A percentile compares a stretch with the other conserved stretches of the same genome.
These are phyloP conservation scores for Elsinoe ampelina DNA, from an alignment of 2,329 filamentous ascomycete genomes.

Conservation along the genomic window DNA sequence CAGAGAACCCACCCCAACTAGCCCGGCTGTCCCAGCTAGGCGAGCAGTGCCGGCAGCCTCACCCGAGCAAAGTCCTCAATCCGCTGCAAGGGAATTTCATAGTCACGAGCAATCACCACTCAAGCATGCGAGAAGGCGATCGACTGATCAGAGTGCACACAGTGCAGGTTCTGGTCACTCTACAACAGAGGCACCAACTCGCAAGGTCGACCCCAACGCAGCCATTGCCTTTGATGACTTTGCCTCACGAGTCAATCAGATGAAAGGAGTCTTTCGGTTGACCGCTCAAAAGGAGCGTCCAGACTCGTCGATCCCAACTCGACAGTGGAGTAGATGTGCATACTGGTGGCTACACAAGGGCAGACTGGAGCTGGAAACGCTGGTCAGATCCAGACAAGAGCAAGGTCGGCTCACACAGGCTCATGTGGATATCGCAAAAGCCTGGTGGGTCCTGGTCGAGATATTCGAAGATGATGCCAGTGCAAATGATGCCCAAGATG, in stretches of 20 bases:
- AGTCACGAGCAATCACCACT: neutral
- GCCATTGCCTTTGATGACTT: slow-evolving; percentile 53
- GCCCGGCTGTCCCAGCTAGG: neutral
- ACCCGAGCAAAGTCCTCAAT: neutral
- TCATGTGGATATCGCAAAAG: slow-evolving; percentile 76
- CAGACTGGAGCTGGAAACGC: slow-evolving; percentile 61
- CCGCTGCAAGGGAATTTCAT: neutral
- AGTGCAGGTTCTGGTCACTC: neutral
- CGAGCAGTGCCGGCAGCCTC: neutral
- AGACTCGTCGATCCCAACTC: slow-evolving; percentile 50
- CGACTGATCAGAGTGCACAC: neutral
- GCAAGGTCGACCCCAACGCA: slow-evolving; percentile 6
- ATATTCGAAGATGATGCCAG: slow-evolving; percentile 23
- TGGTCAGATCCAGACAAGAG: slow-evolving; percentile 52
- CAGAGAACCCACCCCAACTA: neutral
- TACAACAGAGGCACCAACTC: neutral
- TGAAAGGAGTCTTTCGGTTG: slow-evolving; percentile 65
- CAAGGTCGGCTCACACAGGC: slow-evolving; percentile 58
- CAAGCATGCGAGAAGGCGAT: neutral
- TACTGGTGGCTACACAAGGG: slow-evolving; percentile 89
- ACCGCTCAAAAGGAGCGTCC: slow-evolving; percentile 67
- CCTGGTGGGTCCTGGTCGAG: slow-evolving; percentile 62
- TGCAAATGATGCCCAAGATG: slow-evolving; percentile 6
- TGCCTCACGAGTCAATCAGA: slow-evolving; percentile 58
- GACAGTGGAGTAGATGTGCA: slow-evolving; percentile 55